A percentile compares a stretch with the other conserved stretches of the same genome.
Conservation (phyloP, 495 filamentous ascomycete genomes). For the Podospora australis region DNA sequence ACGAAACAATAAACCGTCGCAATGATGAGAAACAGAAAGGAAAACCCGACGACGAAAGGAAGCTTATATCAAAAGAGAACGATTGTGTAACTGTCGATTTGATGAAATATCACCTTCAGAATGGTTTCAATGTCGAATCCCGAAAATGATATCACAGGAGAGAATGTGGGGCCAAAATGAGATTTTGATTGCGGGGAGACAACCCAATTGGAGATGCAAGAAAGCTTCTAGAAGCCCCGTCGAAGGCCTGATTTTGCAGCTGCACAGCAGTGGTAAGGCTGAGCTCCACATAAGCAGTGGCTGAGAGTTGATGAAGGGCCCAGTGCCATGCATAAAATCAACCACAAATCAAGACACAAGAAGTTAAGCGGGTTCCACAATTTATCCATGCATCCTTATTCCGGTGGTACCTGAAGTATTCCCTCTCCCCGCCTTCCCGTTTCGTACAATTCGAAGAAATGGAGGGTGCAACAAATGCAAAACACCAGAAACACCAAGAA, state of each 20-base stretch:
- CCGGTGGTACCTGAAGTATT: not conserved
- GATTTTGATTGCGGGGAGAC: not conserved
- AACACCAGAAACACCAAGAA: not conserved
- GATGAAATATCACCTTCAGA: not conserved
- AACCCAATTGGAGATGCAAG: not conserved
- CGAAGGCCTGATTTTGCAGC: constrained; percentile 17
- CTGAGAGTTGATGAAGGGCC: not conserved
- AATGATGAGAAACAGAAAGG: no score
- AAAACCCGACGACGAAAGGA: not conserved
- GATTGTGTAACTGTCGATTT: not conserved
- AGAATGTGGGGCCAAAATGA: not conserved
- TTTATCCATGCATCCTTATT: no score
- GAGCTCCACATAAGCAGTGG: constrained; percentile 4
- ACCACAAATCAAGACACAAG: constrained; percentile 3
- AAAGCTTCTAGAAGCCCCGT: constrained; percentile 22
- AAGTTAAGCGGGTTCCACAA: constrained; percentile 1
- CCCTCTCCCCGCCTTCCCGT: not conserved
- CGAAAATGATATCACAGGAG: not conserved
- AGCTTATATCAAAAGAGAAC: not conserved
- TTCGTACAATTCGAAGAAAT: no score
- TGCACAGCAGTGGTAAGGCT: constrained; percentile 25
- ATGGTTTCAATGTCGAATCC: not conserved
- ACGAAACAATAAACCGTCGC: no score
- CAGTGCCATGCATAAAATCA: constrained; percentile 16
- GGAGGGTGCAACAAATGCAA: no score